Conservation (phyloP, 169 alveolate species). For the Fabrea salina region DNA sequence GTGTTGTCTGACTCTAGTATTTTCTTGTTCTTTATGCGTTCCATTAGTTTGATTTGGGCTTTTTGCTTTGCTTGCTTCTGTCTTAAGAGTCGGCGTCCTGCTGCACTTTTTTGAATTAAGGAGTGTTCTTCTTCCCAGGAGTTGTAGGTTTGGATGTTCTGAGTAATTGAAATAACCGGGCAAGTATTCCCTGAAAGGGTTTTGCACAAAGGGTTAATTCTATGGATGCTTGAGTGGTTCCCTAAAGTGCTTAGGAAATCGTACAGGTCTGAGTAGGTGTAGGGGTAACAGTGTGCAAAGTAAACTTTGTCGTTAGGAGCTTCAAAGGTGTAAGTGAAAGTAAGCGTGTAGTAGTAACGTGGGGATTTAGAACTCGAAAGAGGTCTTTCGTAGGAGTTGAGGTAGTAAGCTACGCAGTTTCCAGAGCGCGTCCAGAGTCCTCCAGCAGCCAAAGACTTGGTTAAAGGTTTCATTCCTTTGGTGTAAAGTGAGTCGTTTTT, state of each 20-base stretch:
- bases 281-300: constrained; percentile 83
- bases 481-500: background rate
- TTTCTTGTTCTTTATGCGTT: background rate
- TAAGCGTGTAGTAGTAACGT: constrained; percentile 36
- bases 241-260: constrained; percentile 38
- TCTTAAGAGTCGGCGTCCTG: background rate
- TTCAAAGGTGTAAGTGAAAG: constrained; percentile 45
- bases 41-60: background rate
- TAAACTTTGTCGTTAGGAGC: constrained; percentile 71
- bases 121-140: background rate
- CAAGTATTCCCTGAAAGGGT: constrained; percentile 83
- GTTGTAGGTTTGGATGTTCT: background rate
- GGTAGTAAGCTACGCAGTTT: constrained; percentile 44
- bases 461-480: constrained; percentile 10
- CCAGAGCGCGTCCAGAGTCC: constrained; percentile 65
- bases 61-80: background rate
- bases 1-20: background rate
- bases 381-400: too few species aligned
- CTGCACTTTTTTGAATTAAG: background rate
- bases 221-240: background rate
- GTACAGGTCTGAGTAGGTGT: constrained; percentile 72
- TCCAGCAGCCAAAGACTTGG: constrained; percentile 19
- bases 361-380: too few species aligned
- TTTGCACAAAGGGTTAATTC: constrained; percentile 64
- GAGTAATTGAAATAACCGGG: constrained; percentile 70